Conservation (phyloP, 768 basidiomycete genomes). For the Pleurotus ostreatus region DNA sequence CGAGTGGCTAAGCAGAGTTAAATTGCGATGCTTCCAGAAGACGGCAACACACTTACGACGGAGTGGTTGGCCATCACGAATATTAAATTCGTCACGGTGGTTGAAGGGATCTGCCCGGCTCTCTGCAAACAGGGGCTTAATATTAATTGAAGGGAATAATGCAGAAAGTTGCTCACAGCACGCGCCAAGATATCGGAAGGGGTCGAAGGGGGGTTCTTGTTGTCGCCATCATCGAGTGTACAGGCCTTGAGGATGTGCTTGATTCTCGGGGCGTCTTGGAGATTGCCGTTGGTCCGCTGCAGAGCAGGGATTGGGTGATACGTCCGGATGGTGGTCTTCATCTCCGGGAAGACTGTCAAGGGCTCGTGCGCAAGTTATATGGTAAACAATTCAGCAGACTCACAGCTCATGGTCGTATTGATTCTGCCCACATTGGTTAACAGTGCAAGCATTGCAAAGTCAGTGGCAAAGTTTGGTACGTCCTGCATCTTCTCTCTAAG, state of each 20-base stretch:
- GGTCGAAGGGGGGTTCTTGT: conserved; percentile 63
- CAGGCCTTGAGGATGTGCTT: conserved; percentile 88
- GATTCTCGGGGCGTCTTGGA: conserved; percentile 88
- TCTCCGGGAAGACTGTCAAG: conserved; percentile 79
- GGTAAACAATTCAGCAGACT: conserved; percentile 20
- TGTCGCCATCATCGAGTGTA: conserved; percentile 48
- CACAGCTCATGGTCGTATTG: conserved; percentile 90
- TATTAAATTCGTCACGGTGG: conserved; percentile 81
- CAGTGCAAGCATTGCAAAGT: conserved; percentile 79
- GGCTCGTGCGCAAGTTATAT: too few relatives aligned
- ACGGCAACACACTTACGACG: conserved; percentile 43
- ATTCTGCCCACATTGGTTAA: conserved; percentile 88
- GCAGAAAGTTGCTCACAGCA: conserved; percentile 42
- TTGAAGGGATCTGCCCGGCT: conserved; percentile 65
- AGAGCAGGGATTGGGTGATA: conserved; percentile 90
- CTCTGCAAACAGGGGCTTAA: conserved; percentile 32
- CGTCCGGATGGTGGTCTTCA: conserved; percentile 86
- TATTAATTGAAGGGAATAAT: conserved; percentile 5
- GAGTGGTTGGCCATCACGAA: conserved; percentile 81
- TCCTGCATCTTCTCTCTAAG: conserved; percentile 87
- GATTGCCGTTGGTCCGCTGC: conserved; percentile 83
- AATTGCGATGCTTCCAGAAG: conserved; percentile 1
- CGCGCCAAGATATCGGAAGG: conserved; percentile 71
- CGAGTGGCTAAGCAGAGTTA: conserved; percentile 42
- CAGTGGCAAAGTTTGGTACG: conserved; percentile 70